Percentiles rank a stretch among this genome's conserved stretches.
These are phyloP conservation scores for Cadophora luteo-olivacea DNA, from an alignment of 2,329 filamentous ascomycete species.

Conservation along the genomic window DNA sequence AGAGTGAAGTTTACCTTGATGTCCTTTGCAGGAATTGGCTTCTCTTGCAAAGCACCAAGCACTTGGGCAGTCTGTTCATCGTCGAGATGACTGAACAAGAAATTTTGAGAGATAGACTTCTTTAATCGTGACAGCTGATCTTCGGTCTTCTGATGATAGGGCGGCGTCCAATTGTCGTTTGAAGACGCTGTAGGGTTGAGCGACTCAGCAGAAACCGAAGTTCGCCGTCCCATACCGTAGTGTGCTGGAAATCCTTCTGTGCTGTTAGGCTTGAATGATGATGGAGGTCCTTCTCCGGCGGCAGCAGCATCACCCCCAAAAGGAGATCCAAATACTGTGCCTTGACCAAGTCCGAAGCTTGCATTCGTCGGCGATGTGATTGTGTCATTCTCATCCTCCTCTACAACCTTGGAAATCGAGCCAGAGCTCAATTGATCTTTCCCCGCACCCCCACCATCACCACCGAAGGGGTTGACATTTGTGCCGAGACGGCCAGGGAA, in stretches of 20 bases:
- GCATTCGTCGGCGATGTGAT: conserved; percentile 77
- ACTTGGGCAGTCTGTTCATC: conserved; percentile 91
- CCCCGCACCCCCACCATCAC: conserved; percentile 45
- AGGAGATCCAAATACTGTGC: conserved; percentile 41
- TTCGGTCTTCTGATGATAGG: conserved; percentile 79
- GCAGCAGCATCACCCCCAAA: conserved; percentile 57
- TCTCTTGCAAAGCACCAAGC: conserved; percentile 89
- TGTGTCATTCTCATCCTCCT: conserved; percentile 74
- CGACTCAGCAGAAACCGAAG: conserved; percentile 95
- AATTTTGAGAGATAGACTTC: conserved; percentile 84
- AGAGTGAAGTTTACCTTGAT: conserved; percentile 60
- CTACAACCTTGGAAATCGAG: conserved; percentile 57
- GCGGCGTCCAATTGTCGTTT: conserved; percentile 90
- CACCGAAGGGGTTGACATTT: conserved; percentile 77
- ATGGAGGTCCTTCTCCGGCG: conserved; percentile 53
- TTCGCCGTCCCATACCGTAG: conserved; percentile 92
- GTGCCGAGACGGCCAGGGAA: conserved; percentile 77
- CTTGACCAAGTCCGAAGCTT: conserved; percentile 55
- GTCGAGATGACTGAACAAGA: conserved; percentile 92
- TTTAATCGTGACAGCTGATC: conserved; percentile 84
- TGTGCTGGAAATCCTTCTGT: conserved; percentile 83
- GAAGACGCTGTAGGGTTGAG: conserved; percentile 85
- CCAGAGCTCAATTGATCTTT: conserved; percentile 53
- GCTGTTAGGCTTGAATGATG: conserved; percentile 48
- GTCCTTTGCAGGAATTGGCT: conserved; percentile 90